Base-by-base conservation (phyloP, 2,329 filamentous ascomycete species). In the Coniochaeta sp. region DNA sequence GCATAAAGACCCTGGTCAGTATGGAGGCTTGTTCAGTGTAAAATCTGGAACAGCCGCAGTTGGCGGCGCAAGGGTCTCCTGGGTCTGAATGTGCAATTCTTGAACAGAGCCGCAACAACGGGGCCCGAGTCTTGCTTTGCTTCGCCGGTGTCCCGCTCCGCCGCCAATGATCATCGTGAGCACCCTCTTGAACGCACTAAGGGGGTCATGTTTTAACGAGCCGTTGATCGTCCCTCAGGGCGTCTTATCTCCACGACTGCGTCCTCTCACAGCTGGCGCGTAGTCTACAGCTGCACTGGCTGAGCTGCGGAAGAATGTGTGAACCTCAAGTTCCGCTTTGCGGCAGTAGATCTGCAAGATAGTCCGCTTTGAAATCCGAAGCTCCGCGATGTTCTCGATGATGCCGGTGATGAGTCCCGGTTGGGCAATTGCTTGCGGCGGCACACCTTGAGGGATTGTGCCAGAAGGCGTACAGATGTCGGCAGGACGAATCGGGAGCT, bases 1-100 rank as follows among this genome's bases (percentile, higher is more conserved):
- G 38, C 38, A 42, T 42, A 10, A n/a, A 24, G 3, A 42, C 20
- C 38, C 22, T 8, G 26, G 16, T 31, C 26, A 4, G 22, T 46
- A 47, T 47, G n/a, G n/a, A n/a, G n/a, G n/a, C n/a, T n/a, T n/a
- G n/a, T n/a, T n/a, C n/a, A n/a, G n/a, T n/a, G n/a, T n/a, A n/a
- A n/a, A n/a, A n/a, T 47, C 45, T 47, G 45, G 42, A 47, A 47
- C 45, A 47, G 26, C 45, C 45, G 45, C 45, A 24, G 45, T 31
- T 47, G 45, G 45, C 45, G 45, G 38, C 4, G 18, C 35, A 40
- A 40, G 35, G 35, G n/a, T n/a, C n/a, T n/a, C n/a, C n/a, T n/a
- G n/a, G n/a, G n/a, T n/a, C 2, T 40, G 13, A n/a, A 22, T 9
- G 4, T 22, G 35, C 16, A 22, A 40, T 12, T 5, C 5, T 14